A percentile compares a stretch with the other conserved stretches of the same genome.
phyloP scores from a whole-genome alignment of 1,284 basidiomycete species.

The Cystobasidium slooffiae region DNA sequence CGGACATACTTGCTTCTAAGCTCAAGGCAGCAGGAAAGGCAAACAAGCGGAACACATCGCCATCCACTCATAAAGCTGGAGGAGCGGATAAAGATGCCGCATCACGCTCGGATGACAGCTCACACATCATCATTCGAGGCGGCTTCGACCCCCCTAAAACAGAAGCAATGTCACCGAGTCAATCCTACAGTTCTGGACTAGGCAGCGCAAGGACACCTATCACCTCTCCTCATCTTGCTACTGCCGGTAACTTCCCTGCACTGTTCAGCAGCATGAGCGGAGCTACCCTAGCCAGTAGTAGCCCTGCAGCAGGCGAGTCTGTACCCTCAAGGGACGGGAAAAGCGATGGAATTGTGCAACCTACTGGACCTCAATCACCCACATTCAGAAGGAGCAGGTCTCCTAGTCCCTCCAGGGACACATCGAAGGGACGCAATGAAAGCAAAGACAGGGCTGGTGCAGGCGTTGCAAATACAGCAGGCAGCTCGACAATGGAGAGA shows the following conservation, averaged over 20 bases:
- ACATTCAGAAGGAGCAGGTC: constrained; percentile 34
- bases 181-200: constrained; percentile 8
- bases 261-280: constrained; percentile 28
- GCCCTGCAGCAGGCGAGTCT: not conserved
- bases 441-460: not conserved
- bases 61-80: not conserved
- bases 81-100: not conserved
- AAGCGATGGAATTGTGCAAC: constrained; percentile 24
- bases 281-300: not conserved
- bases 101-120: not conserved
- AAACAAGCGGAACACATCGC: constrained; percentile 12
- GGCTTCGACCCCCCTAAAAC: constrained; percentile 19
- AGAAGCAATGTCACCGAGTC: not conserved
- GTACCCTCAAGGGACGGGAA: not conserved
- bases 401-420: constrained; percentile 32
- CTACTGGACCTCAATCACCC: constrained; percentile 26
- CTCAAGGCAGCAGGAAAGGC: not conserved
- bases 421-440: constrained; percentile 3
- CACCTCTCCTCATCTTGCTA: constrained; percentile 30
- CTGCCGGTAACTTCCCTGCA: constrained; percentile 16
- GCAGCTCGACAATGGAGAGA: not conserved
- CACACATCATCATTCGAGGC: constrained; percentile 17
- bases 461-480: not conserved
- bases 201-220: constrained; percentile 14
- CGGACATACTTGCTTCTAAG: constrained; percentile 23